Conservation (phyloP, 768 basidiomycete species). For the Flagelloscypha sp. region DNA sequence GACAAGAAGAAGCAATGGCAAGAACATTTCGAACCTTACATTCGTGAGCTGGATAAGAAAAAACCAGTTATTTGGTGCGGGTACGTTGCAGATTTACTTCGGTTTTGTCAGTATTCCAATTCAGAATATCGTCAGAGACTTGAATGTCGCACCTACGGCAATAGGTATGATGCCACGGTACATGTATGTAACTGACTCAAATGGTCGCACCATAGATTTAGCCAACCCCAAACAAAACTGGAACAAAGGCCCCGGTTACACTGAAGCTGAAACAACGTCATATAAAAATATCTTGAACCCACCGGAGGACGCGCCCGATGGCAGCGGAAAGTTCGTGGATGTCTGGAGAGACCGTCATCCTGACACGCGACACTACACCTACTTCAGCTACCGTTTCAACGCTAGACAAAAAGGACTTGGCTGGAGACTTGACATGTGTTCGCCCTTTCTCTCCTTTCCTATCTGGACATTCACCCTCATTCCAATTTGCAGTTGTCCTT, state of each 20-base stretch:
- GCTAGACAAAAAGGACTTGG: constrained; percentile 74
- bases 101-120: no score
- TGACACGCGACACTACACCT: constrained; percentile 66
- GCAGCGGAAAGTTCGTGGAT: constrained; percentile 55
- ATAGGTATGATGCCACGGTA: constrained; percentile 35
- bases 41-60: constrained; percentile 61
- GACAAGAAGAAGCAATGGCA: constrained; percentile 77
- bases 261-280: constrained; percentile 69
- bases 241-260: constrained; percentile 86
- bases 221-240: constrained; percentile 65
- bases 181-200: neutral
- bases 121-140: no score
- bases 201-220: constrained; percentile 40
- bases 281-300: constrained; percentile 62
- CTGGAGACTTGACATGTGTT: constrained; percentile 86
- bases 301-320: constrained; percentile 25
- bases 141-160: constrained; percentile 80
- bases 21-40: constrained; percentile 61
- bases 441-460: constrained; percentile 15
- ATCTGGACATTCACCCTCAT: constrained; percentile 1
- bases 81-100: no score
- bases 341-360: constrained; percentile 73
- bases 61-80: constrained; percentile 87
- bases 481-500: constrained; percentile 47
- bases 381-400: constrained; percentile 79